phyloP scores from a whole-genome alignment of 2,329 filamentous ascomycete species.

The Lachnellula cervina region DNA sequence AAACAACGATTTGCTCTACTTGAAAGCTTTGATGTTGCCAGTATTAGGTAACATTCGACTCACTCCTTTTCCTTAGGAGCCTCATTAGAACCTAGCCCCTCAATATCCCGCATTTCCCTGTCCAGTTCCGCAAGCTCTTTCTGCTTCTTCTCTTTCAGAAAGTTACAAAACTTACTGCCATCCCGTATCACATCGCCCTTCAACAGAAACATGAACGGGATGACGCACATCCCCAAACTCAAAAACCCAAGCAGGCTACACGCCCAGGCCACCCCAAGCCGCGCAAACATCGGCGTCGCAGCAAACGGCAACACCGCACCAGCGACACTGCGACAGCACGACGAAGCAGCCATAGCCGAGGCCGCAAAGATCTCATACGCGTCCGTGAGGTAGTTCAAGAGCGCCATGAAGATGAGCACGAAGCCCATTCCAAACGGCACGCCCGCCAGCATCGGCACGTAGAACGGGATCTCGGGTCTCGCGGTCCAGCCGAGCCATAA shows the following conservation, averaged over 20 bases:
- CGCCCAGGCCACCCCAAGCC: conserved; percentile 41
- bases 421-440: conserved; percentile 48
- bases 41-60: not conserved
- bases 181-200: conserved; percentile 43
- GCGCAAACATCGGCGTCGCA: conserved; percentile 40
- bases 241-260: conserved; percentile 46
- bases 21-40: too few species aligned
- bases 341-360: conserved; percentile 44
- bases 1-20: too few species aligned
- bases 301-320: conserved; percentile 45
- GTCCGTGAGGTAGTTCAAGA: conserved; percentile 55
- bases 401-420: conserved; percentile 53
- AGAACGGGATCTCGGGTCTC: conserved; percentile 47
- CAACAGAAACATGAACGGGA: conserved; percentile 47
- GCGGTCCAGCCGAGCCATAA: conserved; percentile 58
- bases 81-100: not conserved
- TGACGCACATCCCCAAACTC: conserved; percentile 42
- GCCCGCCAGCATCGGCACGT: conserved; percentile 52
- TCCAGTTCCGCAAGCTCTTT: conserved; percentile 24
- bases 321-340: conserved; percentile 35
- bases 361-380: conserved; percentile 55
- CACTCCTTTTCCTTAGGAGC: conserved; percentile 1
- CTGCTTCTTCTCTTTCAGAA: conserved; percentile 37
- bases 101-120: conserved; percentile 7
- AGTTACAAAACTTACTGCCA: conserved; percentile 45